A percentile compares a stretch with the other conserved stretches of the same genome.
Conservation (phyloP, 352 stramenopile genomes). For the Pythium sukuiense region DNA sequence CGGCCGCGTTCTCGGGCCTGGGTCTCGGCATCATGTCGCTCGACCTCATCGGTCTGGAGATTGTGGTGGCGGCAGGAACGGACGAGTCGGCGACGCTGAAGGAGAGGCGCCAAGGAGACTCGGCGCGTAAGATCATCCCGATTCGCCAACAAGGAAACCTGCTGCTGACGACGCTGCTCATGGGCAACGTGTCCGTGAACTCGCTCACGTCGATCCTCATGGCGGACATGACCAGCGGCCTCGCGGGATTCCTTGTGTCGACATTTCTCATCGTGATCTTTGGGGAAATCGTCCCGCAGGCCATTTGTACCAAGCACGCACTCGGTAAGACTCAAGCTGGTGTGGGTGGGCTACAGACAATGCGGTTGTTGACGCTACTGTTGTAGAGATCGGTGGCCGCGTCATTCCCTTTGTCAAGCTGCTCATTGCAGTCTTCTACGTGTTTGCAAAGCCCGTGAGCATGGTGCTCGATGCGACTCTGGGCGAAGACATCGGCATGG, state of each 20-base stretch:
- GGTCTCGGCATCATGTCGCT: constrained; percentile 97
- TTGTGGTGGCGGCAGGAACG: constrained; percentile 92
- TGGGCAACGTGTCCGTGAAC: constrained; percentile 97
- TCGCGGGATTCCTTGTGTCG: constrained; percentile 90
- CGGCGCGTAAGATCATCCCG: constrained; percentile 80
- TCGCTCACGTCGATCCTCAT: constrained; percentile 96
- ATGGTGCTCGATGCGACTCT: constrained; percentile 91
- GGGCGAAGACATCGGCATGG: constrained; percentile 94
- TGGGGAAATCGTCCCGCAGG: constrained; percentile 90
- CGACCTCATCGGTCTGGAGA: constrained; percentile 96
- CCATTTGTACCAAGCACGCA: constrained; percentile 87
- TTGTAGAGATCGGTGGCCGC: constrained; percentile 60
- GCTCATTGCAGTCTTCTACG: constrained; percentile 92
- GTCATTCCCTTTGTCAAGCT: constrained; percentile 92
- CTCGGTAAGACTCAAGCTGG: constrained; percentile 53
- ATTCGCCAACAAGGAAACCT: constrained; percentile 95
- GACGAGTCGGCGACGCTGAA: constrained; percentile 73
- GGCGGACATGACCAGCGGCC: constrained; percentile 73
- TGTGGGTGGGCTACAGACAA: constrained; percentile 10
- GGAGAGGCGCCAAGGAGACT: constrained; percentile 58
- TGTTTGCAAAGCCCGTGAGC: constrained; percentile 94
- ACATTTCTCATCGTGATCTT: constrained; percentile 95
- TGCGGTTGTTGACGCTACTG: neutral
- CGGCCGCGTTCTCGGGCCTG: constrained; percentile 92
- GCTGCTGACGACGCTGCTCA: constrained; percentile 94